phyloP scores from a whole-genome alignment of 371 early-diverging fungal species.

The Mortierella sp. region DNA sequence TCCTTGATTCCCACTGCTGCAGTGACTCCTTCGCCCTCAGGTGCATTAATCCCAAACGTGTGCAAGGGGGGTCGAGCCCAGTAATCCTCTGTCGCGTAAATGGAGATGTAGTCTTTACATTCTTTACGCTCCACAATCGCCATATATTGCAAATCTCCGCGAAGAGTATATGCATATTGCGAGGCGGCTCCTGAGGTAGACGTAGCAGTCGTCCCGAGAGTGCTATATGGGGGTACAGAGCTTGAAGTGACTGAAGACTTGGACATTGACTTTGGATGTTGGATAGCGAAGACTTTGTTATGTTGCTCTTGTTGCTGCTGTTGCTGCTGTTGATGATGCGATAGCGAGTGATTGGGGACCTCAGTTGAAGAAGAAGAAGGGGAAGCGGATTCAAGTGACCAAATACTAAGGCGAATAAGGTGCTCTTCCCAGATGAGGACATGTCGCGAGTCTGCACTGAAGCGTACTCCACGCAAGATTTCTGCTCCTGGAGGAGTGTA shows the following conservation, averaged over 20 bases:
- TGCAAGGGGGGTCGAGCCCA: constrained; percentile 41
- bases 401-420: constrained; percentile 39
- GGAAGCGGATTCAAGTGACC: constrained; percentile 37
- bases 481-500: constrained; percentile 48
- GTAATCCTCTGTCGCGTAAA: constrained; percentile 45
- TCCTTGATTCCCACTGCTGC: constrained; percentile 32
- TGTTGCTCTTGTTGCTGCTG: constrained; percentile 18
- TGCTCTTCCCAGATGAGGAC: constrained; percentile 52
- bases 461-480: constrained; percentile 38
- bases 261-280: constrained; percentile 41
- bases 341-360: constrained; percentile 1
- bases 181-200: constrained; percentile 29
- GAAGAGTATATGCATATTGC: constrained; percentile 35
- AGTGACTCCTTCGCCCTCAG: constrained; percentile 11
- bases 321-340: constrained; percentile 14
- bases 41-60: constrained; percentile 17
- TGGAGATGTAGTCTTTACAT: constrained; percentile 44
- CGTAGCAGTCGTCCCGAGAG: constrained; percentile 45
- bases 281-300: constrained; percentile 22
- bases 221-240: constrained; percentile 48
- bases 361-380: constrained; percentile 4
- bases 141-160: constrained; percentile 45
- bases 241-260: constrained; percentile 33
- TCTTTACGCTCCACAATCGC: constrained; percentile 51
- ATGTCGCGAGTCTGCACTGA: constrained; percentile 53